phyloP scores from a whole-genome alignment of 225 moss, liverwort and hornwort genomes.

The Lunularia cruciata region DNA sequence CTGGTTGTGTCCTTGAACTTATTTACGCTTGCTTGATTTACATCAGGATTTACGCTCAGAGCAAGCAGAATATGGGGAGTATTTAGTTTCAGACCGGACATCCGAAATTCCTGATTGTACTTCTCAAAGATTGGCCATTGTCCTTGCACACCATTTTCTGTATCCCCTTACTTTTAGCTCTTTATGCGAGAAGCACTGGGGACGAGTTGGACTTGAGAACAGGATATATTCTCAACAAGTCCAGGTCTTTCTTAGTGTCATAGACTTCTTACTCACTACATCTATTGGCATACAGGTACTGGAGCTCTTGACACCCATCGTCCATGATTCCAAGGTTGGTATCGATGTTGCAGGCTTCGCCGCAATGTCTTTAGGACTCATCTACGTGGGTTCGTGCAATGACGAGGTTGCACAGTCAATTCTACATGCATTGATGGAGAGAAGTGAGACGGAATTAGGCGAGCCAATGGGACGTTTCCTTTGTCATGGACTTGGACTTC shows the following conservation, averaged over 20 bases:
- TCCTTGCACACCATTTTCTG: too few relatives aligned
- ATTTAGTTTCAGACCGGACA: too few relatives aligned
- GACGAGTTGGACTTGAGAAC: too few relatives aligned
- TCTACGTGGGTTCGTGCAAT: constrained; percentile 96
- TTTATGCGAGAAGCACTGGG: too few relatives aligned
- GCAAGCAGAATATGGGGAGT: too few relatives aligned
- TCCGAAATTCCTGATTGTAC: too few relatives aligned
- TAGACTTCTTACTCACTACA: background rate
- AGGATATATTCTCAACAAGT: too few relatives aligned
- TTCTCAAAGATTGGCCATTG: background rate
- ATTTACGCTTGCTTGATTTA: too few relatives aligned
- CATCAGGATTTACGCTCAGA: too few relatives aligned
- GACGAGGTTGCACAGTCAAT: constrained; percentile 95
- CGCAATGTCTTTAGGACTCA: constrained; percentile 84
- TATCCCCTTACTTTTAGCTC: background rate
- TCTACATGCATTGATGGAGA: constrained; percentile 92
- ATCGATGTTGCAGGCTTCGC: constrained; percentile 91
- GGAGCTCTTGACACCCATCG: constrained; percentile 85
- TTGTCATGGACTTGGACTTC: constrained; percentile 94
- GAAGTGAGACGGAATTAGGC: constrained; percentile 83
- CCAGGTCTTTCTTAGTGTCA: too few relatives aligned
- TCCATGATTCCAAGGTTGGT: constrained; percentile 77
- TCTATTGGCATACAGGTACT: constrained; percentile 58
- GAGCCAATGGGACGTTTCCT: constrained; percentile 92
- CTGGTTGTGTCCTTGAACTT: too few relatives aligned